Evolutionary conservation across 106 monocot genomes (phyloP).

Genomic region (Phalaenopsis equestris): DNA sequence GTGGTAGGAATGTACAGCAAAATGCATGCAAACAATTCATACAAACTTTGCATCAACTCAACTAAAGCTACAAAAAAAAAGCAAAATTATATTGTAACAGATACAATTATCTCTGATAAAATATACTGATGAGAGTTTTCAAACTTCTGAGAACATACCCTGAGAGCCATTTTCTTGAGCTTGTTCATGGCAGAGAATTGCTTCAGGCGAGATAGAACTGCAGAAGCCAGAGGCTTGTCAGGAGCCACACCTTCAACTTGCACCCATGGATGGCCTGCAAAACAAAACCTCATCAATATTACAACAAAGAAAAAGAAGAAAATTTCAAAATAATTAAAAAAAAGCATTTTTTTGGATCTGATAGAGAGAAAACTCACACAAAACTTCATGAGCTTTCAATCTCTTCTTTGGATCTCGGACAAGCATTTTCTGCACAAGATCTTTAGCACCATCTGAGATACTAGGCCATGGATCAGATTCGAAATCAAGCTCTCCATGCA

Average conservation of each 20-base stretch:
- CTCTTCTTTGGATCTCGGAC: slow-evolving; percentile 17
- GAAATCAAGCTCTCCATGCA: slow-evolving; percentile 18
- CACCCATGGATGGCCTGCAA: slow-evolving; percentile 25
- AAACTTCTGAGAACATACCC: slow-evolving; percentile 10
- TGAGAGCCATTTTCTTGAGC: slow-evolving; percentile 26
- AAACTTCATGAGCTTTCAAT: slow-evolving; percentile 20
- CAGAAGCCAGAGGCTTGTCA: slow-evolving; percentile 20
- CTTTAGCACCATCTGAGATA: slow-evolving; percentile 18
- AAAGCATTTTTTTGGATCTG: not conserved
- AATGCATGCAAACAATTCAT: not conserved
- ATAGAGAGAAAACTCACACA: slow-evolving; percentile 13
- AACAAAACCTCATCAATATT: not conserved
- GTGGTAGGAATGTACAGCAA: not conserved
- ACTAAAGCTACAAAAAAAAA: too few species aligned
- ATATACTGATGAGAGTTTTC: not conserved
- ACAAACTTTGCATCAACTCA: too few species aligned
- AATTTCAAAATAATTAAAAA: not conserved
- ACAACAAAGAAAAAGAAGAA: not conserved
- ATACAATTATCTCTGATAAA: not conserved
- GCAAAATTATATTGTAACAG: not conserved
- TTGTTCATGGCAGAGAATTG: slow-evolving; percentile 26
- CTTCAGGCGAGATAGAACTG: slow-evolving; percentile 22
- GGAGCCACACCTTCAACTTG: slow-evolving; percentile 18
- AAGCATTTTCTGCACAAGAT: slow-evolving; percentile 24
- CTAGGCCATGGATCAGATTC: slow-evolving; percentile 24